A percentile compares a stretch with the other conserved stretches of the same genome.
phyloP scores from a whole-genome alignment of 345 rosid genomes.

The Citrus unshiu region DNA sequence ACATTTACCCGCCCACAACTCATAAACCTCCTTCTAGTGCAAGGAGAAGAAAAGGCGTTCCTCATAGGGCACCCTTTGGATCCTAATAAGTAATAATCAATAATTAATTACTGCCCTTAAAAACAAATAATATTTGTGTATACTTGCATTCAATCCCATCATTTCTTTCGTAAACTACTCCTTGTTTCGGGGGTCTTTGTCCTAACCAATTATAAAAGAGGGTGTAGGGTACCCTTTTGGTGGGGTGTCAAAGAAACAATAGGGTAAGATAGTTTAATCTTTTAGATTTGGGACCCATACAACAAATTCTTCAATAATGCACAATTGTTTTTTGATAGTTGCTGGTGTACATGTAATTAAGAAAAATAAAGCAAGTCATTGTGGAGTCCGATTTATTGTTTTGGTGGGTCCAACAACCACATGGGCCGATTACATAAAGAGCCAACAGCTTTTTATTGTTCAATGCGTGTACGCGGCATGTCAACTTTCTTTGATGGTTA shows the following conservation, averaged over 20 bases:
- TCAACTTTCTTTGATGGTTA: conserved; percentile 2
- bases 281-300: conserved; percentile 31
- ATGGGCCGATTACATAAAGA: conserved; percentile 47
- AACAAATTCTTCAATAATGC: conserved; percentile 37
- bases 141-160: background rate
- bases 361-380: conserved; percentile 35
- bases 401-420: conserved; percentile 44
- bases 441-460: conserved; percentile 20
- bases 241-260: conserved; percentile 18
- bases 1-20: conserved; percentile 51
- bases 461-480: conserved; percentile 11
- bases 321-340: conserved; percentile 32
- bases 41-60: conserved; percentile 87
- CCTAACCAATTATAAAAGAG: conserved; percentile 14
- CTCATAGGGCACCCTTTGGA: conserved; percentile 80
- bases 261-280: conserved; percentile 25
- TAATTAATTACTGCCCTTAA: background rate
- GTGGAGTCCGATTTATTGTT: conserved; percentile 32
- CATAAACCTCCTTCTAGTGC: conserved; percentile 52
- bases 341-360: conserved; percentile 38
- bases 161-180: conserved; percentile 1
- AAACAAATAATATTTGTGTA: background rate
- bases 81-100: conserved; percentile 36
- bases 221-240: conserved; percentile 24
- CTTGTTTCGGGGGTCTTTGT: conserved; percentile 12